Conservation (phyloP, 208 protist species). For the Leishmania amazonensis region DNA sequence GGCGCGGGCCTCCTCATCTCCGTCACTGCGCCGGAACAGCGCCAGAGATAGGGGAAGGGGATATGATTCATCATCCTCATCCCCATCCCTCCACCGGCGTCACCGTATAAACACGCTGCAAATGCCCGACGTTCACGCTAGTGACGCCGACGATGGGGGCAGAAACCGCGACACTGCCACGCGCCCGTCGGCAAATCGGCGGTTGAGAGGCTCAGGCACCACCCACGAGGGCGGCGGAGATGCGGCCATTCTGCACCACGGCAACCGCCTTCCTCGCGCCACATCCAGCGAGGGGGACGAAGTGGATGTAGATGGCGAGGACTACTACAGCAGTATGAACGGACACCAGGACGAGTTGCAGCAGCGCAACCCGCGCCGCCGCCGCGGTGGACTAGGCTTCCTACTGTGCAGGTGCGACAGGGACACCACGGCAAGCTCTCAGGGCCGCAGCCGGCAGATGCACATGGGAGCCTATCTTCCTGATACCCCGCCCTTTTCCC, state of each 20-base stretch:
- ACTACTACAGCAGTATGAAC: neutral
- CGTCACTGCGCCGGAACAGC: neutral
- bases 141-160: neutral
- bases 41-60: too few relatives aligned
- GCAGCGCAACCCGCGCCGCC: neutral
- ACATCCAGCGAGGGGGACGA: neutral
- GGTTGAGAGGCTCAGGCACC: neutral
- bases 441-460: neutral
- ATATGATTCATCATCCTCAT: neutral
- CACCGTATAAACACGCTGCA: neutral
- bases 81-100: neutral
- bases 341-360: neutral
- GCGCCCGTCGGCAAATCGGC: neutral
- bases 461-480: neutral
- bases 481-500: neutral
- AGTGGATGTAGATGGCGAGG: neutral
- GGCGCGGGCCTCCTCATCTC: neutral
- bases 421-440: constrained; percentile 6
- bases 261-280: neutral
- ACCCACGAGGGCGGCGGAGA: neutral
- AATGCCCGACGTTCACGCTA: neutral
- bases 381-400: constrained; percentile 3
- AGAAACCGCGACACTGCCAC: neutral
- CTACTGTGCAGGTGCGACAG: constrained; percentile 20
- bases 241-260: neutral